Percentiles rank a stretch among this genome's conserved stretches.
These are phyloP conservation scores for Ramaria rubella DNA, from an alignment of 768 basidiomycete species.

Conservation along the genomic window DNA sequence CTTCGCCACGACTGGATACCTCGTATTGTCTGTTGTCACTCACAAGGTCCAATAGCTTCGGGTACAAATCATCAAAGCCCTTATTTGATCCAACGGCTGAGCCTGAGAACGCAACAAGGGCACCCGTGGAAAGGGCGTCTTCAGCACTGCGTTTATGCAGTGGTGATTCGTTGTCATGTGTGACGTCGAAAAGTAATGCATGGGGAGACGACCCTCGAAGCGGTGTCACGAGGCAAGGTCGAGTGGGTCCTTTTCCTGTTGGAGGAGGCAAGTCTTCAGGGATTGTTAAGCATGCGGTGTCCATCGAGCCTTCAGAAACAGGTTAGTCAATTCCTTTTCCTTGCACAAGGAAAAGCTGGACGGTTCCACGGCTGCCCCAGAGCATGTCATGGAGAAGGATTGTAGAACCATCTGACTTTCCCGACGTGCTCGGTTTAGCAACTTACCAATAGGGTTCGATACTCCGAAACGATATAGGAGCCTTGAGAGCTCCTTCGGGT, in stretches of 20 bases:
- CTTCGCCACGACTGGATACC: conserved; percentile 42
- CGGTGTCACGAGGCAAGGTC: conserved; percentile 67
- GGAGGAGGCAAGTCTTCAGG: conserved; percentile 74
- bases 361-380: too few relatives aligned
- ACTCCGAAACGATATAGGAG: conserved; percentile 86
- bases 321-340: too few relatives aligned
- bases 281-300: conserved; percentile 73
- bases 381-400: too few relatives aligned
- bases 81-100: conserved; percentile 91
- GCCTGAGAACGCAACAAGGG: conserved; percentile 84
- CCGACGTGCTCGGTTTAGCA: too few relatives aligned
- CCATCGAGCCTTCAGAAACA: conserved; percentile 73
- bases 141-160: conserved; percentile 87
- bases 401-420: too few relatives aligned
- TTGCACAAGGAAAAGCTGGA: too few relatives aligned
- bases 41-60: conserved; percentile 88
- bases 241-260: conserved; percentile 72
- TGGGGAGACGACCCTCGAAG: conserved; percentile 86
- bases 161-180: conserved; percentile 96
- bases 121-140: conserved; percentile 91
- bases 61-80: conserved; percentile 96
- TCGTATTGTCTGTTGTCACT: conserved; percentile 77
- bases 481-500: conserved; percentile 86
- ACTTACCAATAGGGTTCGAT: conserved; percentile 83
- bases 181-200: conserved; percentile 90